These are phyloP conservation scores for Coix lacrymajobi DNA, from an alignment of 176 grass and related monocot genomes.

Conservation along the genomic window DNA sequence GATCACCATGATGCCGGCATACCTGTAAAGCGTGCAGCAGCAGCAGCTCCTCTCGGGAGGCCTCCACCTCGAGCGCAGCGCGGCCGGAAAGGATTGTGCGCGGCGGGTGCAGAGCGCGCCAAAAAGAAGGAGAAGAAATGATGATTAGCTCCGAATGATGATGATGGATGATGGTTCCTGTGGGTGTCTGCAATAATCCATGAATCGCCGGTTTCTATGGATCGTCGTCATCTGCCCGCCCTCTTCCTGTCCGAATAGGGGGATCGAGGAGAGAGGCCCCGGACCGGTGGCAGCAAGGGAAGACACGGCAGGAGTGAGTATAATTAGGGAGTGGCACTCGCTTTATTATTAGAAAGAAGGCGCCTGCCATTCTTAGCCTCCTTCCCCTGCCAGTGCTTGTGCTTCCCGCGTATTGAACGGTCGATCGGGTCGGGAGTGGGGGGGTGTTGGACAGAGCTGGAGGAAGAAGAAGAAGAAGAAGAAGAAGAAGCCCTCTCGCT, in stretches of 20 bases:
- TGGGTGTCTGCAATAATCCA: conserved; percentile 12
- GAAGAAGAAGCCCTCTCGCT: neutral
- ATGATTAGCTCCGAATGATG: conserved; percentile 27
- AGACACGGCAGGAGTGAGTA: conserved; percentile 18
- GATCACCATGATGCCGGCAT: conserved; percentile 24
- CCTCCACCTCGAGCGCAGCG: conserved; percentile 30
- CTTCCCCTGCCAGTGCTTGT: neutral
- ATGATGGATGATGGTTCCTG: conserved; percentile 5
- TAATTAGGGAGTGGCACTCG: conserved; percentile 50
- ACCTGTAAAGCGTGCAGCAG: conserved; percentile 44
- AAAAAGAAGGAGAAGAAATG: neutral
- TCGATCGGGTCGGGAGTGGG: neutral
- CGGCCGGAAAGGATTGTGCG: conserved; percentile 19
- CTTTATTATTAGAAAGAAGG: conserved; percentile 53
- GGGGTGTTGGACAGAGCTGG: neutral
- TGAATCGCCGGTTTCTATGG: neutral
- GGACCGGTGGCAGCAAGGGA: conserved; percentile 2
- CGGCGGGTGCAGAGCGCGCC: neutral
- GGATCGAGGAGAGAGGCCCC: conserved; percentile 1
- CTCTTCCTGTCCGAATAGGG: conserved; percentile 1
- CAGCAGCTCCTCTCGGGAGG: conserved; percentile 20
- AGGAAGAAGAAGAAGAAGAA: conserved; percentile 10
- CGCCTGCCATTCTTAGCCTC: conserved; percentile 37
- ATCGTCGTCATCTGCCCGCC: neutral
- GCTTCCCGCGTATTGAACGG: conserved; percentile 33